These are phyloP conservation scores for Rhizophagus sp. DNA, from an alignment of 192 early-diverging fungal genomes.

Conservation along the genomic window DNA sequence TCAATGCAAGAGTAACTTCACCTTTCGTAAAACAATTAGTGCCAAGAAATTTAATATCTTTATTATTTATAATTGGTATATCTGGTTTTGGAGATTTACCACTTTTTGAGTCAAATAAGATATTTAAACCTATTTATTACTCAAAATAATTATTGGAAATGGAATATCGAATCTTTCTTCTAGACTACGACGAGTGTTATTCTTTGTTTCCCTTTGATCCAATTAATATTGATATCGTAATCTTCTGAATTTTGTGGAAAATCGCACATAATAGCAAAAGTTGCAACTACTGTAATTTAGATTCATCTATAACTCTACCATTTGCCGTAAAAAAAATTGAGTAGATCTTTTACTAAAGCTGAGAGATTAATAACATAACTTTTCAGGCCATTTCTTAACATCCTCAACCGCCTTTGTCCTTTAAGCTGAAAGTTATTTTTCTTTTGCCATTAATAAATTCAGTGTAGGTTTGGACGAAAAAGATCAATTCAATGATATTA, in stretches of 20 bases:
- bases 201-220: not conserved
- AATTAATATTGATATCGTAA: not conserved
- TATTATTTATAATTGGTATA: not conserved
- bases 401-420: not conserved
- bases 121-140: not conserved
- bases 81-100: slow-evolving; percentile 8
- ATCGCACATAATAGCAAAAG: no score
- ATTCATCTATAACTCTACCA: not conserved
- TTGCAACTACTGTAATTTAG: no score
- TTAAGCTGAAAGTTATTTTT: not conserved
- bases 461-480: no score
- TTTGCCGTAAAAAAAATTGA: slow-evolving; percentile 7
- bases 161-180: not conserved
- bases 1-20: not conserved
- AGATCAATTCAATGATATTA: no score
- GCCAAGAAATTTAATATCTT: not conserved
- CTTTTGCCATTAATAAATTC: no score
- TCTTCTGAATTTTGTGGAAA: not conserved
- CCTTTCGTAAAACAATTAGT: slow-evolving; percentile 11
- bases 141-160: no score
- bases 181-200: not conserved
- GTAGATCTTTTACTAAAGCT: slow-evolving; percentile 10
- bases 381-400: not conserved
- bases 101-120: not conserved
- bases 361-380: not conserved